Conservation (phyloP, 2,329 filamentous ascomycete genomes). For the Botryotinia globosa region DNA sequence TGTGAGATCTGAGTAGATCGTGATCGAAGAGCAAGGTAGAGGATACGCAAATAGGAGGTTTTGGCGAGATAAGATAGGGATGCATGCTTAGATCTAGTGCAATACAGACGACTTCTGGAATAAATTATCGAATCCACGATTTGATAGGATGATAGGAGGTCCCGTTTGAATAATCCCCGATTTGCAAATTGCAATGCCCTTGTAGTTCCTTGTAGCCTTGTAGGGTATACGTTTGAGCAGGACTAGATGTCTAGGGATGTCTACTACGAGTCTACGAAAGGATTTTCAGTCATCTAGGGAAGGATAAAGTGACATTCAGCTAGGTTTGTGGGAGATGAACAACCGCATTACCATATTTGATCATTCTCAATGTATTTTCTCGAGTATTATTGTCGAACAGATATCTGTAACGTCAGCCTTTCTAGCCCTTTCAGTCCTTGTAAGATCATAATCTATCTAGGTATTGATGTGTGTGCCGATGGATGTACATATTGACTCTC, state of each 20-base stretch:
- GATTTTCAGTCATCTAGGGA: background rate
- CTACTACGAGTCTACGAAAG: background rate
- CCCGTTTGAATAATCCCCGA: background rate
- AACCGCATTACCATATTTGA: background rate
- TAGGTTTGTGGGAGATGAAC: background rate
- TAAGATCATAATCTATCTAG: background rate
- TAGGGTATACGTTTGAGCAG: background rate
- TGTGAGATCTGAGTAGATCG: background rate
- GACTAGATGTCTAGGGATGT: background rate
- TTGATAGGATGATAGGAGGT: background rate
- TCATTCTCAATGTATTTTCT: background rate
- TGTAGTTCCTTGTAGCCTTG: background rate
- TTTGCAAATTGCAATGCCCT: background rate
- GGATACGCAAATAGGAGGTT: background rate
- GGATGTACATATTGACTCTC: background rate
- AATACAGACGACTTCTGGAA: background rate
- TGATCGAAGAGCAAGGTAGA: background rate
- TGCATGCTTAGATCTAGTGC: background rate
- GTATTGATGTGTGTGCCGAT: background rate
- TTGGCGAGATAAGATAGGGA: constrained; percentile 8
- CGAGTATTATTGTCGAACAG: background rate
- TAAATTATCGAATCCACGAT: background rate
- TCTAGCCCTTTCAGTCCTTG: background rate
- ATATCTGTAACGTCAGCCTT: background rate
- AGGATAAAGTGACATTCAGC: background rate